Evolutionary conservation across 2,329 filamentous ascomycete species (phyloP).

Genomic region (Cryphonectria carpinicola): DNA sequence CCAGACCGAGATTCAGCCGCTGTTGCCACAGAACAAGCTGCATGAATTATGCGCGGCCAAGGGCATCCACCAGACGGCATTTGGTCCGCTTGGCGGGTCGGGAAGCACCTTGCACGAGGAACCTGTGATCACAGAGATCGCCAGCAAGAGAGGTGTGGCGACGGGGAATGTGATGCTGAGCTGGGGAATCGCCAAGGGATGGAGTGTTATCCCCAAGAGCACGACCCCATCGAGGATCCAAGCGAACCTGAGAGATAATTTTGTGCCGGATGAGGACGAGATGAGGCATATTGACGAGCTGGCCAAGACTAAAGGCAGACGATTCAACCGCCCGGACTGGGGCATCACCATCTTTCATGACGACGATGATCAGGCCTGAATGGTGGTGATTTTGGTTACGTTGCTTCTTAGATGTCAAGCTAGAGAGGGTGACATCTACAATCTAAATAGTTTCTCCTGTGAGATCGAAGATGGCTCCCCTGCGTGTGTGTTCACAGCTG

Average conservation of each 20-base stretch:
- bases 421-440: not conserved
- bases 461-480: not conserved
- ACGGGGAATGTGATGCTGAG: conserved; percentile 5
- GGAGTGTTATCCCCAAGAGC: conserved; percentile 20
- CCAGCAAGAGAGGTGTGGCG: conserved; percentile 1
- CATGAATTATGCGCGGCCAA: conserved; percentile 52
- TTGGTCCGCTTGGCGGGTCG: conserved; percentile 25
- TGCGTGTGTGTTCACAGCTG: not conserved
- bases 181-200: conserved; percentile 12
- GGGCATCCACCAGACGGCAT: conserved; percentile 38
- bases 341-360: not conserved
- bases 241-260: conserved; percentile 9
- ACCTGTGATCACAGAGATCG: conserved; percentile 8
- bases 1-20: conserved; percentile 65
- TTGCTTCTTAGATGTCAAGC: not conserved
- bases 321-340: not conserved
- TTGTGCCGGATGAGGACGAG: conserved; percentile 11
- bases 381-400: not conserved
- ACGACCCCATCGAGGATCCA: conserved; percentile 15
- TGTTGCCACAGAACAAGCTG: conserved; percentile 57
- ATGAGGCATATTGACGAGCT: conserved; percentile 13
- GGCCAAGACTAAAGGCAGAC: not conserved
- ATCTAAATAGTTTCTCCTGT: not conserved
- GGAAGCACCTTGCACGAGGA: conserved; percentile 21
- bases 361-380: not conserved